These are phyloP conservation scores for Dovyalis caffra DNA, from an alignment of 345 rosid species.

Conservation along the genomic window DNA sequence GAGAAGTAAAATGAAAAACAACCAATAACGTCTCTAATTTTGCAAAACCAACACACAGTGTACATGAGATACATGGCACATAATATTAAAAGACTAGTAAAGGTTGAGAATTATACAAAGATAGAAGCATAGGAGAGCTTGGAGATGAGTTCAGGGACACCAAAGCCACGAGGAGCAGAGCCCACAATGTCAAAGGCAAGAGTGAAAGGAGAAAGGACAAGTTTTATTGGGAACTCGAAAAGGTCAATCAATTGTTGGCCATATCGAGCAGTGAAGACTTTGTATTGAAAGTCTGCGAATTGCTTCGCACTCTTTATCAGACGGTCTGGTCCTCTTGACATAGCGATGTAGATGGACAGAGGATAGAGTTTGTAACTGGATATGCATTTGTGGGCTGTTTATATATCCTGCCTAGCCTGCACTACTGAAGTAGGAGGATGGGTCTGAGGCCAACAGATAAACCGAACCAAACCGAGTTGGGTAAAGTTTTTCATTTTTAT, in stretches of 20 bases:
- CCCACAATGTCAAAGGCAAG: constrained; percentile 89
- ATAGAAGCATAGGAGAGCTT: constrained; percentile 68
- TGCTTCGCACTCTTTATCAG: constrained; percentile 49
- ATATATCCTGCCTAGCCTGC: background rate
- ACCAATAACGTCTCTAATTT: background rate
- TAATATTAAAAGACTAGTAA: background rate
- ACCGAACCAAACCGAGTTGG: background rate
- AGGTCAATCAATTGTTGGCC: constrained; percentile 71
- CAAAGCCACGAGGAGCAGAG: constrained; percentile 90
- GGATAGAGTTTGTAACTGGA: background rate
- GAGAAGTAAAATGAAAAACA: background rate
- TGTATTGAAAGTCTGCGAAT: constrained; percentile 61
- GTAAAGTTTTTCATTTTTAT: too few species aligned
- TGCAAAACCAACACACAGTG: background rate
- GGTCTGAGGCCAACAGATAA: background rate
- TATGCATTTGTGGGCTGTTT: background rate
- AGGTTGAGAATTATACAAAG: constrained; percentile 44
- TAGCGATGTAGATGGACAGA: constrained; percentile 23
- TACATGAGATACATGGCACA: background rate
- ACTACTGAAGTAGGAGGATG: background rate
- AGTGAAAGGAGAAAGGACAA: constrained; percentile 76
- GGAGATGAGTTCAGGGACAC: constrained; percentile 78
- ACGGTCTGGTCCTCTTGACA: constrained; percentile 67
- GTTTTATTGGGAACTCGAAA: constrained; percentile 71
- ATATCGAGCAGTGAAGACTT: constrained; percentile 48